Evolutionary conservation across 2,329 filamentous ascomycete species (phyloP).

Genomic region (Penicillium sumatraense): DNA sequence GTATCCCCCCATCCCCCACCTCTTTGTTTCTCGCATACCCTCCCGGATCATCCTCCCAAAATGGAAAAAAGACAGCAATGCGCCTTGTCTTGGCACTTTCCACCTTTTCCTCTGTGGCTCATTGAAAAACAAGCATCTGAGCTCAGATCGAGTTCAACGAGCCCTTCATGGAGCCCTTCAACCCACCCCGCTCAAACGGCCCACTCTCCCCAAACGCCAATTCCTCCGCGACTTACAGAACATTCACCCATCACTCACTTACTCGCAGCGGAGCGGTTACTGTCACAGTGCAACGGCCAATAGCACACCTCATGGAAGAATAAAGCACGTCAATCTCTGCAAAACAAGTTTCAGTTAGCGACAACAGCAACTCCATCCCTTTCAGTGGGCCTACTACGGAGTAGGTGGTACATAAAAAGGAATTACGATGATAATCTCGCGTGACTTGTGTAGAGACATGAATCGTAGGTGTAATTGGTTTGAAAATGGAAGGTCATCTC

Average conservation of each 20-base stretch:
- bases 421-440: not conserved
- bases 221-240: not conserved
- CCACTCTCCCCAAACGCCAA: not conserved
- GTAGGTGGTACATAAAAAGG: too few relatives aligned
- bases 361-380: too few relatives aligned
- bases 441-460: not conserved
- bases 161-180: not conserved
- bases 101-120: not conserved
- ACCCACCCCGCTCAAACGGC: not conserved
- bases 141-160: not conserved
- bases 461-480: not conserved
- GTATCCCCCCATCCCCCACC: not conserved
- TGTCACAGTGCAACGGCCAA: not conserved
- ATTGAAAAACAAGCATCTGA: not conserved
- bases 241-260: too few relatives aligned
- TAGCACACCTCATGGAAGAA: too few relatives aligned
- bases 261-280: not conserved
- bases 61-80: not conserved
- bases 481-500: not conserved
- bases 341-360: too few relatives aligned
- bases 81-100: not conserved
- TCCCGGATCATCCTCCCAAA: not conserved
- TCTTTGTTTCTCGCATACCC: not conserved
- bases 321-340: too few relatives aligned
- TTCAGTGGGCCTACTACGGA: too few relatives aligned